Percentiles rank a stretch among this genome's conserved stretches.
phyloP scores from a whole-genome alignment of 2,329 filamentous ascomycete genomes.

The Epichloe glyceriae region DNA sequence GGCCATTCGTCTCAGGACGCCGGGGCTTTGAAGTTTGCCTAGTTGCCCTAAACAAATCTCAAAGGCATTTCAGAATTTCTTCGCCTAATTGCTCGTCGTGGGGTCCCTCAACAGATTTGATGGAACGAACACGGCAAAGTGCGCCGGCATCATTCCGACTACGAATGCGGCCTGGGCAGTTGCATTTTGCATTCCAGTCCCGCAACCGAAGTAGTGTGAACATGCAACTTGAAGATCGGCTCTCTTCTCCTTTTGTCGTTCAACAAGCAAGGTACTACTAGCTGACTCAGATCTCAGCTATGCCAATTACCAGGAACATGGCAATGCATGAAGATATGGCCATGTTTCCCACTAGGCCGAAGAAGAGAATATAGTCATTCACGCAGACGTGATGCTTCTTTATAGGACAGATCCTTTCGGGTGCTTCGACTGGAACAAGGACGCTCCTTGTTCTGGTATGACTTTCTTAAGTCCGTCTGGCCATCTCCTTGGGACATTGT shows the following conservation, averaged over 20 bases:
- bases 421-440: background rate
- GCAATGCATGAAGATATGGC: background rate
- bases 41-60: no score
- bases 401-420: background rate
- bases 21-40: background rate
- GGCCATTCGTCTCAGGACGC: background rate
- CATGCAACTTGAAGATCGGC: background rate
- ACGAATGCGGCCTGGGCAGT: background rate
- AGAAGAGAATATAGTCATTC: background rate
- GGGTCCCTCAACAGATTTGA: background rate
- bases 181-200: constrained; percentile 1
- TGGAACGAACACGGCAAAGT: background rate
- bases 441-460: background rate
- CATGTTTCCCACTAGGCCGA: background rate
- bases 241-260: background rate
- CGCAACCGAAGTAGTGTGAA: background rate
- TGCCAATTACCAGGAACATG: background rate
- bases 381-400: background rate
- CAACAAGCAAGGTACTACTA: background rate
- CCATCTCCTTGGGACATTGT: background rate
- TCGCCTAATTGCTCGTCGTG: background rate
- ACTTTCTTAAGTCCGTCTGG: background rate
- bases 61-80: background rate
- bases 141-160: background rate
- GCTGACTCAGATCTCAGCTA: background rate